Evolutionary conservation across 805 yeast genomes (phyloP).

Genomic region (Schwanniomyces occidentalis): DNA sequence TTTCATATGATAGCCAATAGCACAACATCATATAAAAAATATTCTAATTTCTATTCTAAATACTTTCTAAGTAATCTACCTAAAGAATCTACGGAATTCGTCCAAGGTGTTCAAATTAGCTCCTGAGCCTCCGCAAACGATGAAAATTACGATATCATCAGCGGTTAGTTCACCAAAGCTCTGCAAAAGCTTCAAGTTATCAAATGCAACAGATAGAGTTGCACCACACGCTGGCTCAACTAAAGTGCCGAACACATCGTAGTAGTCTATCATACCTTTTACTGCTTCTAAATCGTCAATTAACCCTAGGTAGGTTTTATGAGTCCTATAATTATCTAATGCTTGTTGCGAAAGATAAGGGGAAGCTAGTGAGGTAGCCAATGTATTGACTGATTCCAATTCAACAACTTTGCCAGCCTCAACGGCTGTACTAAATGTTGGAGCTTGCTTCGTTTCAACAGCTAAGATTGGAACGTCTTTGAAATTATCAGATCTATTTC

Average conservation of each 20-base stretch:
- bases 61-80: neutral
- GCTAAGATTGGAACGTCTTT: constrained; percentile 23
- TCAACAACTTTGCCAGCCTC: constrained; percentile 17
- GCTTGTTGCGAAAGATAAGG: constrained; percentile 25
- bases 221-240: constrained; percentile 40
- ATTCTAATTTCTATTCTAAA: too few species aligned
- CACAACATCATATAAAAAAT: too few species aligned
- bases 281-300: constrained; percentile 29
- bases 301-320: constrained; percentile 15
- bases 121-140: constrained; percentile 32
- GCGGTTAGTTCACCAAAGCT: constrained; percentile 12
- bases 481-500: constrained; percentile 9
- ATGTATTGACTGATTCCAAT: constrained; percentile 20
- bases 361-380: constrained; percentile 28
- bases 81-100: constrained; percentile 4
- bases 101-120: constrained; percentile 5
- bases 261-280: constrained; percentile 19
- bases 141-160: constrained; percentile 26
- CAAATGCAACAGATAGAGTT: constrained; percentile 16
- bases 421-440: constrained; percentile 22
- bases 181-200: constrained; percentile 13
- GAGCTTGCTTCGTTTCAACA: constrained; percentile 28
- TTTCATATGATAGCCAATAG: too few species aligned
- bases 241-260: constrained; percentile 19
- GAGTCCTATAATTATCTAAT: constrained; percentile 15